Evolutionary conservation across 2,329 filamentous ascomycete species (phyloP).

Genomic region (Onygenales sp.): DNA sequence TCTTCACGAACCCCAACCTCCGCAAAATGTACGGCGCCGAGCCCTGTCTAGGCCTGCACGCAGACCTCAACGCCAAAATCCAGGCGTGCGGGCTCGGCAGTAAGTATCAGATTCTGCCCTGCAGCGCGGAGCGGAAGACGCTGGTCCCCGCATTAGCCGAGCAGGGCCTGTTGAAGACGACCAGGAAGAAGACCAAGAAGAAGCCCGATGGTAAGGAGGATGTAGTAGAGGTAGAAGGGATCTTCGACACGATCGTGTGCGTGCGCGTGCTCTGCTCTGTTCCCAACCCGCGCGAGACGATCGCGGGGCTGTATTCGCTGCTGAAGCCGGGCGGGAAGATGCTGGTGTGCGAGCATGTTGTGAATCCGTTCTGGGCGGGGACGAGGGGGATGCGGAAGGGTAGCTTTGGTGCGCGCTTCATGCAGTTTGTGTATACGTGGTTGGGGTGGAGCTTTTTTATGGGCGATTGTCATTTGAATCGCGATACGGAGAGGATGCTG

Average conservation of each 20-base stretch:
- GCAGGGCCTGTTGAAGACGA: constrained; percentile 27
- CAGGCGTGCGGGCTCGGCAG: constrained; percentile 30
- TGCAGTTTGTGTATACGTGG: constrained; percentile 38
- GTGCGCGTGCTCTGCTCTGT: constrained; percentile 48
- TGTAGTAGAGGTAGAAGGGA: constrained; percentile 18
- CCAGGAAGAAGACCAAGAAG: neutral
- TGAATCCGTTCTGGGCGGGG: constrained; percentile 39
- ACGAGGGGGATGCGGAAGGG: constrained; percentile 26
- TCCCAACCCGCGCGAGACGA: constrained; percentile 37
- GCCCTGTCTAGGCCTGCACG: constrained; percentile 41
- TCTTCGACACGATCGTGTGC: constrained; percentile 48
- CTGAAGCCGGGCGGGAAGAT: constrained; percentile 47
- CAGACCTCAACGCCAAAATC: constrained; percentile 32
- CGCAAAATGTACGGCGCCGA: constrained; percentile 46
- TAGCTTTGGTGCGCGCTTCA: constrained; percentile 32
- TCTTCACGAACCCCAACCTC: constrained; percentile 35
- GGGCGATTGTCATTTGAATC: constrained; percentile 42
- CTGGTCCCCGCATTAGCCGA: constrained; percentile 37
- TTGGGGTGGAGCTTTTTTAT: constrained; percentile 45
- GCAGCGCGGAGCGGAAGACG: constrained; percentile 37
- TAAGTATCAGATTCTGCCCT: constrained; percentile 42
- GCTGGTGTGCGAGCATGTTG: constrained; percentile 48
- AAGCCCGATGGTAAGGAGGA: constrained; percentile 5
- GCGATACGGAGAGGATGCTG: constrained; percentile 39
- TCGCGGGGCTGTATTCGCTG: constrained; percentile 39